Evolutionary conservation across 2,329 filamentous ascomycete species (phyloP).

Genomic region (Nigrospora sphaerica): DNA sequence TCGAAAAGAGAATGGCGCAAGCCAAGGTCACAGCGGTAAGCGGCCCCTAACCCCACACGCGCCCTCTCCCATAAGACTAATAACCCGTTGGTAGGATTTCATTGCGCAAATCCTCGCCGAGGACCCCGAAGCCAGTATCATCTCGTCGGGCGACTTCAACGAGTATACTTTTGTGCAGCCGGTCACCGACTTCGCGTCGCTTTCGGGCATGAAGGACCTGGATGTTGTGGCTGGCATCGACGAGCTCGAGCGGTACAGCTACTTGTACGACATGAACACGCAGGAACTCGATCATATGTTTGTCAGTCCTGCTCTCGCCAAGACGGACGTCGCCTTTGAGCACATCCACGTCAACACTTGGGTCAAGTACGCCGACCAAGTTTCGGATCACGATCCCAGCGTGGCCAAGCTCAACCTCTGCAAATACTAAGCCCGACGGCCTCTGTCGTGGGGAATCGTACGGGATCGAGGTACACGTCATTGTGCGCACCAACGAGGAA

Average conservation of each 20-base stretch:
- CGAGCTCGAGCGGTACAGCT: conserved; percentile 58
- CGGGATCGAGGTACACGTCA: no score
- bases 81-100: conserved; percentile 33
- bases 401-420: conserved; percentile 57
- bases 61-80: conserved; percentile 4
- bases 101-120: conserved; percentile 48
- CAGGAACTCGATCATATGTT: conserved; percentile 67
- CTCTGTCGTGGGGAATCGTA: not conserved
- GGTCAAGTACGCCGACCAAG: conserved; percentile 46
- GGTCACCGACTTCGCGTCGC: conserved; percentile 42
- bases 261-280: conserved; percentile 62
- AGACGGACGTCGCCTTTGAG: conserved; percentile 42
- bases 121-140: conserved; percentile 49
- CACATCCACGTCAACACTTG: conserved; percentile 68
- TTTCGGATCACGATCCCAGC: conserved; percentile 64
- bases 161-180: conserved; percentile 61
- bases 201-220: conserved; percentile 52
- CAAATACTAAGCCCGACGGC: conserved; percentile 2
- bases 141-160: conserved; percentile 65
- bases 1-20: conserved; percentile 50
- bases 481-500: no score
- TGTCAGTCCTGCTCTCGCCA: conserved; percentile 46
- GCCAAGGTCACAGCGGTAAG: conserved; percentile 49
- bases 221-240: conserved; percentile 50
- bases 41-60: not conserved